Percentiles rank a stretch among this genome's conserved stretches.
phyloP scores from a whole-genome alignment of 306 rosid genomes.

The Quercus gilva region DNA sequence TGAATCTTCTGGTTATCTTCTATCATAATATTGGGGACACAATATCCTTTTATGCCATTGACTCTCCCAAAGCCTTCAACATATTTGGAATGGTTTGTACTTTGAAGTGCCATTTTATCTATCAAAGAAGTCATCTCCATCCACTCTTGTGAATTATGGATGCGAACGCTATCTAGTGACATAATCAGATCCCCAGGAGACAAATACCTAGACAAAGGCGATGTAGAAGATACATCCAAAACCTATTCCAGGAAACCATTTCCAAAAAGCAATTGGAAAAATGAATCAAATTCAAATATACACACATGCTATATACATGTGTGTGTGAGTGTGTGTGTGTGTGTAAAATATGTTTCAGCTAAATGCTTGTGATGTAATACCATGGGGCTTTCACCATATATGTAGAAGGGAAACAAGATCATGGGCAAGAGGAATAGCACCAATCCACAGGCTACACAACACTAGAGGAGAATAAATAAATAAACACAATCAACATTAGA shows the following conservation, averaged over 20 bases:
- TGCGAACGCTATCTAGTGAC: constrained; percentile 57
- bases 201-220: constrained; percentile 72
- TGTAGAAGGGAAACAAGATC: constrained; percentile 74
- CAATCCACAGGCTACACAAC: constrained; percentile 76
- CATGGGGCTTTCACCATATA: constrained; percentile 48
- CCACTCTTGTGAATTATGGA: constrained; percentile 69
- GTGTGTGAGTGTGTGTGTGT: neutral
- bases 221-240: constrained; percentile 51
- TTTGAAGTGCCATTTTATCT: constrained; percentile 35
- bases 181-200: constrained; percentile 63
- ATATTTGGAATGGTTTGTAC: constrained; percentile 28
- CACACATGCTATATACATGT: neutral
- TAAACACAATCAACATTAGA: constrained; percentile 15
- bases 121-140: constrained; percentile 44
- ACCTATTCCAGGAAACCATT: constrained; percentile 53
- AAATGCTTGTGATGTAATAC: constrained; percentile 37
- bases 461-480: constrained; percentile 36
- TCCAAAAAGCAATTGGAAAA: constrained; percentile 19
- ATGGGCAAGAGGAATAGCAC: constrained; percentile 64
- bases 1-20: constrained; percentile 44
- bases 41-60: constrained; percentile 62
- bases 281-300: neutral
- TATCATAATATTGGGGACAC: constrained; percentile 56
- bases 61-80: constrained; percentile 26
- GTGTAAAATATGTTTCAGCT: neutral